Evolutionary conservation across 306 rosid genomes (phyloP).

Genomic region (Acacia crassicarpa): DNA sequence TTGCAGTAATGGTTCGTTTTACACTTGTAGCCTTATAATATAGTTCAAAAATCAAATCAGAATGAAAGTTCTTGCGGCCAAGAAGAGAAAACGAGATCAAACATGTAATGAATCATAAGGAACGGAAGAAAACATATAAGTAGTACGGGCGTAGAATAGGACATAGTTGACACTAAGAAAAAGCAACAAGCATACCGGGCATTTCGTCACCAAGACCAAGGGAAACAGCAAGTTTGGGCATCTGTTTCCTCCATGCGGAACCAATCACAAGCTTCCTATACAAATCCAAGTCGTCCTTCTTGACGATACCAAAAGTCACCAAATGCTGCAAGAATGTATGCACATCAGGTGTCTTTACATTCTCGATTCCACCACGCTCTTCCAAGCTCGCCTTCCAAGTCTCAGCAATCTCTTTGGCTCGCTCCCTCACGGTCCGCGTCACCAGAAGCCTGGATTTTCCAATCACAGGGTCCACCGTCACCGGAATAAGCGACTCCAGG

Average conservation of each 20-base stretch:
- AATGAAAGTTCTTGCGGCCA: not conserved
- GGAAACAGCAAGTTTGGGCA: conserved; percentile 95
- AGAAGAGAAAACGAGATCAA: not conserved
- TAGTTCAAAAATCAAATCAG: not conserved
- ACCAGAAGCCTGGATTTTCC: conserved; percentile 86
- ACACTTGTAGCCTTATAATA: not conserved
- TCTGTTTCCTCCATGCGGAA: conserved; percentile 98
- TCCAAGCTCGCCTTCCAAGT: conserved; percentile 87
- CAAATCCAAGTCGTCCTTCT: conserved; percentile 63
- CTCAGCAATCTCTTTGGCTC: conserved; percentile 78
- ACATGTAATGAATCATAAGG: not conserved
- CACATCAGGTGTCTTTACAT: conserved; percentile 91
- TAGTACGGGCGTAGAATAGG: not conserved
- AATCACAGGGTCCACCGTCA: conserved; percentile 77
- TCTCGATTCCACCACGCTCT: conserved; percentile 91
- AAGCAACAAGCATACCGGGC: conserved; percentile 64
- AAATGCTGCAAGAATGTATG: conserved; percentile 95
- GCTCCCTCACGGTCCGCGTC: conserved; percentile 68
- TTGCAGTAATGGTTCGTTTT: not conserved
- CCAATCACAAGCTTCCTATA: conserved; percentile 89
- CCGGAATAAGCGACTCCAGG: conserved; percentile 81
- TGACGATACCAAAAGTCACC: conserved; percentile 92
- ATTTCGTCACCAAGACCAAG: conserved; percentile 87
- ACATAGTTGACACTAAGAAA: not conserved
- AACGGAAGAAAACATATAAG: not conserved